A percentile compares a stretch with the other conserved stretches of the same genome.
Evolutionary conservation across 2,329 filamentous ascomycete species (phyloP).

Genomic region (Thielaviopsis euricoi): DNA sequence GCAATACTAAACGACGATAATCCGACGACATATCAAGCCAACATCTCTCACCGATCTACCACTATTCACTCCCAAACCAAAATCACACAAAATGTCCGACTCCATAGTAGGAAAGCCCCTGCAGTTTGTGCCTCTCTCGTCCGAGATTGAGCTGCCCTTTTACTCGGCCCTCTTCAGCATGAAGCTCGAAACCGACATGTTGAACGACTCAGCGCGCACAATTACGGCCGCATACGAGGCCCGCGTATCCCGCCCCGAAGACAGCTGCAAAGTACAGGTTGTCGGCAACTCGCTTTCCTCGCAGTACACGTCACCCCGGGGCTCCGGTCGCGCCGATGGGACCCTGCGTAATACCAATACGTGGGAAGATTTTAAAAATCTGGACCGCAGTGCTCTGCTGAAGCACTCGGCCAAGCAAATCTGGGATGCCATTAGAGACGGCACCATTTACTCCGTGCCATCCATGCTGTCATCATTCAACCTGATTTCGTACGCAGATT

Average conservation of each 20-base stretch:
- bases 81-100: constrained; percentile 7
- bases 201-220: constrained; percentile 80
- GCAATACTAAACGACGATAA: constrained; percentile 21
- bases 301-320: constrained; percentile 42
- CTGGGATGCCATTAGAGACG: constrained; percentile 94
- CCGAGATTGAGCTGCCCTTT: constrained; percentile 89
- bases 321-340: constrained; percentile 70
- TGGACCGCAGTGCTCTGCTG: constrained; percentile 37
- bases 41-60: background rate
- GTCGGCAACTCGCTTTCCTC: constrained; percentile 64
- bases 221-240: constrained; percentile 83
- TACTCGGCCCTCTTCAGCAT: constrained; percentile 81
- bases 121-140: constrained; percentile 75
- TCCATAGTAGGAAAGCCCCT: constrained; percentile 19
- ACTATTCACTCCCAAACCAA: background rate
- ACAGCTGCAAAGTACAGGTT: constrained; percentile 80
- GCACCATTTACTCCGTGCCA: constrained; percentile 87
- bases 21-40: constrained; percentile 15
- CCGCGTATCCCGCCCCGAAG: constrained; percentile 52
- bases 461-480: constrained; percentile 81
- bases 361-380: constrained; percentile 75
- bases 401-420: constrained; percentile 38
- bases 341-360: constrained; percentile 95
- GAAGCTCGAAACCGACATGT: constrained; percentile 94
- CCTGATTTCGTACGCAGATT: constrained; percentile 79